Percentiles rank a stretch among this genome's conserved stretches.
phyloP scores from a whole-genome alignment of 345 rosid species.

The Melaleuca quinquenervia region DNA sequence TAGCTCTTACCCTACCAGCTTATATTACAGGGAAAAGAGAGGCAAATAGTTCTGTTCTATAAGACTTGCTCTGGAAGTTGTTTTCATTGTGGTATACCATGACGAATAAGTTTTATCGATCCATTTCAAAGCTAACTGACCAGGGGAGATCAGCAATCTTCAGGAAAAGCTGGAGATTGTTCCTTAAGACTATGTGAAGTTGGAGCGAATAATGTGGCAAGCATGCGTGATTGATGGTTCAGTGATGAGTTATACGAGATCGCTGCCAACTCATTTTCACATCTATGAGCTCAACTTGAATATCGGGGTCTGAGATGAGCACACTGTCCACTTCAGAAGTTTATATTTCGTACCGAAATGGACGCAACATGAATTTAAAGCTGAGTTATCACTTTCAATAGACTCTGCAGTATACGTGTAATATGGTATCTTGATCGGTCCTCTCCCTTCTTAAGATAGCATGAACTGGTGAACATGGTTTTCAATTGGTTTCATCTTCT shows the following conservation, averaged over 20 bases:
- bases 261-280: neutral
- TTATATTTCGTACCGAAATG: neutral
- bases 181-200: neutral
- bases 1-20: neutral
- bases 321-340: neutral
- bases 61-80: neutral
- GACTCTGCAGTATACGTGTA: neutral
- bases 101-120: neutral
- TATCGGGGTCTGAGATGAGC: neutral
- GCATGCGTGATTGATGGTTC: neutral
- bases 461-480: neutral
- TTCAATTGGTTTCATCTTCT: neutral
- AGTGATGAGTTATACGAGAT: neutral
- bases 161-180: neutral
- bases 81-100: neutral
- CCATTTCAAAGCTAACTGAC: neutral
- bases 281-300: neutral
- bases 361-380: neutral
- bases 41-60: neutral
- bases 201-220: neutral
- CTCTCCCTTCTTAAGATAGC: neutral
- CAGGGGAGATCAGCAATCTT: neutral
- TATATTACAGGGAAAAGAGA: neutral
- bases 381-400: neutral
- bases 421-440: neutral